Percentiles rank a stretch among this genome's conserved stretches.
Evolutionary conservation across 768 basidiomycete genomes (phyloP).

Genomic region (Lactarius indigo): DNA sequence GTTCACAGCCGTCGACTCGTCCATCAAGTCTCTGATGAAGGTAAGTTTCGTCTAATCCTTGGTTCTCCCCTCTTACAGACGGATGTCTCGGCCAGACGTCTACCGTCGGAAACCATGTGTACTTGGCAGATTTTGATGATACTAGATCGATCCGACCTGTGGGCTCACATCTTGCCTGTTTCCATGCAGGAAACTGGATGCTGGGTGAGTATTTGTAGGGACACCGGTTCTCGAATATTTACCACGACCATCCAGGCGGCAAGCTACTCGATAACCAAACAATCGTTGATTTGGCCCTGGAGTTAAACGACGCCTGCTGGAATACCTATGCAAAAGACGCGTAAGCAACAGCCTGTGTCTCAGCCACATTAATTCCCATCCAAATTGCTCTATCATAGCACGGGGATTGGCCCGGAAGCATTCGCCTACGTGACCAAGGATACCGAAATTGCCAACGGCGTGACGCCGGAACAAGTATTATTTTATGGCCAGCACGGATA

Average conservation of each 20-base stretch:
- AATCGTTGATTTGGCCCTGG: slow-evolving; percentile 57
- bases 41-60: slow-evolving; percentile 35
- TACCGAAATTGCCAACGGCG: slow-evolving; percentile 43
- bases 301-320: slow-evolving; percentile 71
- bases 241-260: slow-evolving; percentile 44
- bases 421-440: slow-evolving; percentile 62
- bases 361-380: neutral
- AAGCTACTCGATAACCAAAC: slow-evolving; percentile 66
- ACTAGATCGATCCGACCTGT: slow-evolving; percentile 48
- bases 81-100: slow-evolving; percentile 44
- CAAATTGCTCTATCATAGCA: slow-evolving; percentile 41
- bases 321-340: slow-evolving; percentile 73
- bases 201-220: slow-evolving; percentile 41
- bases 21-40: slow-evolving; percentile 55
- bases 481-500: slow-evolving; percentile 64
- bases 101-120: slow-evolving; percentile 56
- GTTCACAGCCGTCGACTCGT: slow-evolving; percentile 67
- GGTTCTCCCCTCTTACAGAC: neutral
- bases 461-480: slow-evolving; percentile 36
- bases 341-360: slow-evolving; percentile 36
- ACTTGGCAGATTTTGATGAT: slow-evolving; percentile 62
- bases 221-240: neutral
- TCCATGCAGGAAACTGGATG: slow-evolving; percentile 73
- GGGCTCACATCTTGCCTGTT: slow-evolving; percentile 73
- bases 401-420: slow-evolving; percentile 71